Evolutionary conservation across 2,329 filamentous ascomycete species (phyloP).

Genomic region (Diaporthe sp.): DNA sequence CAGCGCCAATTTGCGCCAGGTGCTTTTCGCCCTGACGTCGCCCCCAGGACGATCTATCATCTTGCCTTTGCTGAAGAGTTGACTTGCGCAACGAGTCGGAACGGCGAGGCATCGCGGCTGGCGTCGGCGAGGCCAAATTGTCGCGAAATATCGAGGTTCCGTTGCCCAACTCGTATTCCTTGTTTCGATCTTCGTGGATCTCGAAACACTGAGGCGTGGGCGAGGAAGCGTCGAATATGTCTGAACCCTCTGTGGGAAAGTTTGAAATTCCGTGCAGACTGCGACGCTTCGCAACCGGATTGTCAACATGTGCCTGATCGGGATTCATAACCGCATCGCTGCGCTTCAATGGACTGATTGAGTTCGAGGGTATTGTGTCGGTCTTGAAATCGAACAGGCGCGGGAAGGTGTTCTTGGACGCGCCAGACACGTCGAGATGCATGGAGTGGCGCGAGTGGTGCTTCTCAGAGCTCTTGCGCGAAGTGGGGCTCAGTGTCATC

Average conservation of each 20-base stretch:
- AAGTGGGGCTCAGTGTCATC: conserved; percentile 51
- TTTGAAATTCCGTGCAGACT: conserved; percentile 83
- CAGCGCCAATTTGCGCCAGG: conserved; percentile 60
- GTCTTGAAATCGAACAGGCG: conserved; percentile 60
- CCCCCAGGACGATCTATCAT: conserved; percentile 73
- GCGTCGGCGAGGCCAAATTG: conserved; percentile 54
- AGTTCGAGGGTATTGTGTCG: conserved; percentile 61
- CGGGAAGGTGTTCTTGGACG: conserved; percentile 61
- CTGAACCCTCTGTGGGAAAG: conserved; percentile 71
- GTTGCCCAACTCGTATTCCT: conserved; percentile 64
- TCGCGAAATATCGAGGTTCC: conserved; percentile 51
- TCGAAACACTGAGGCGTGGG: conserved; percentile 58
- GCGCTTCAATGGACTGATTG: conserved; percentile 88
- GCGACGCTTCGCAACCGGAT: conserved; percentile 89
- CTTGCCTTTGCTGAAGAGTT: conserved; percentile 85
- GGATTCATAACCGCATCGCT: conserved; percentile 91
- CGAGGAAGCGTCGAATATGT: conserved; percentile 76
- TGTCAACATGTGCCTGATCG: conserved; percentile 81
- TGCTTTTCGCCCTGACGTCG: conserved; percentile 68
- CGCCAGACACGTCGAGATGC: conserved; percentile 66
- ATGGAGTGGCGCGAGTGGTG: conserved; percentile 61
- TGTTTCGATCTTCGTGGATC: conserved; percentile 51
- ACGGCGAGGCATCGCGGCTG: conserved; percentile 71
- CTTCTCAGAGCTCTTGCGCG: conserved; percentile 60
- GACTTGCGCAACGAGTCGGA: conserved; percentile 85